Percentiles rank a stretch among this genome's conserved stretches.
phyloP scores from a whole-genome alignment of 495 filamentous ascomycete species.

The Penicillium silybi region DNA sequence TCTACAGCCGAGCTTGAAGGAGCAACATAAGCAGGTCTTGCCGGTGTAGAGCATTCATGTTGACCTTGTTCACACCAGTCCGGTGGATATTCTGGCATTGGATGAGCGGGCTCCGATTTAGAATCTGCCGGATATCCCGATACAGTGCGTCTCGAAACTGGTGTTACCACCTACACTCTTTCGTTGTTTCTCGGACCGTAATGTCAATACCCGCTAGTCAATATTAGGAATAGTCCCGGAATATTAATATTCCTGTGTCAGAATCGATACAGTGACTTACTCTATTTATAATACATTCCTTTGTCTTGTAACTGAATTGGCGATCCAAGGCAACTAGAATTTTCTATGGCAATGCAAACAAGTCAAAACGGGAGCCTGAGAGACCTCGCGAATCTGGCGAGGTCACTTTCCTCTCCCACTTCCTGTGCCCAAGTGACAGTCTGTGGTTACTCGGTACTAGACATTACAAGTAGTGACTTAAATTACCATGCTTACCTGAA shows the following conservation, averaged over 20 bases:
- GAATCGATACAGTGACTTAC: background rate
- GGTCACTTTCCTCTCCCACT: slow-evolving; percentile 6
- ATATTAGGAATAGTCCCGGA: background rate
- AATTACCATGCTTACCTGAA: slow-evolving; percentile 8
- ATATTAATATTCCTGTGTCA: slow-evolving; percentile 4
- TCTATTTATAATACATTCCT: background rate
- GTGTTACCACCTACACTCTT: background rate
- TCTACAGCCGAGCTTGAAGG: no score
- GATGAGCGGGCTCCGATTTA: no score
- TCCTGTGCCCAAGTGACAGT: slow-evolving; percentile 13
- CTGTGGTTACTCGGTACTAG: slow-evolving; percentile 8
- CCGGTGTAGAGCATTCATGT: no score
- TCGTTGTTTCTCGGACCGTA: no score
- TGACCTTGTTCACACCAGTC: no score
- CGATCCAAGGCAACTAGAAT: background rate
- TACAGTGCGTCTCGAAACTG: no score
- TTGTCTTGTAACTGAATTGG: background rate
- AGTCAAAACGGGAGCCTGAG: slow-evolving; percentile 4
- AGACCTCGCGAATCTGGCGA: slow-evolving; percentile 14
- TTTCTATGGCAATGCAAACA: slow-evolving; percentile 4
- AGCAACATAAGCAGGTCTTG: no score
- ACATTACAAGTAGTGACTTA: slow-evolving; percentile 14
- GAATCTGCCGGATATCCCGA: no score
- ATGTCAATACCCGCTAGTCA: background rate
- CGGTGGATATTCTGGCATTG: no score